A percentile compares a stretch with the other conserved stretches of the same genome.
Conservation (phyloP, 2,329 filamentous ascomycete species). For the Fusarium xylarioides region DNA sequence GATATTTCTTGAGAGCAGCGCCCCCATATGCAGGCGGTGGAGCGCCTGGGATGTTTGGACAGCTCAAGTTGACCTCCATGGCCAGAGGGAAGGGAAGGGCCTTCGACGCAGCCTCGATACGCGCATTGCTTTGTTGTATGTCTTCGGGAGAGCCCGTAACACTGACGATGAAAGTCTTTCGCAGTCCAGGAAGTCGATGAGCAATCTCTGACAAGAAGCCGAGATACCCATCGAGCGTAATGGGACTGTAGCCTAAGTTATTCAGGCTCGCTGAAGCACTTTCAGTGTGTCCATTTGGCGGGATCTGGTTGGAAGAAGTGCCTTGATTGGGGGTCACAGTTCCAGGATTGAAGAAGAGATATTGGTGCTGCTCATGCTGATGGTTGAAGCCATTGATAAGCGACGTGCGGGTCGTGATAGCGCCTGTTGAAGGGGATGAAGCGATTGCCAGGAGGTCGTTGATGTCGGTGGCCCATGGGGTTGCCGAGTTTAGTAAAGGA, state of each 20-base stretch:
- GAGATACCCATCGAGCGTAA: constrained; percentile 68
- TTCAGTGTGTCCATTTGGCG: constrained; percentile 35
- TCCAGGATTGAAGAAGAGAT: constrained; percentile 68
- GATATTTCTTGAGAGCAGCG: constrained; percentile 61
- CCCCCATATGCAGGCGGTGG: constrained; percentile 77
- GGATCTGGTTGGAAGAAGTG: constrained; percentile 26
- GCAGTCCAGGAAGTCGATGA: constrained; percentile 10
- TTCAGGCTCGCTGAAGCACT: constrained; percentile 64
- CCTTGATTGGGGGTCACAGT: constrained; percentile 37
- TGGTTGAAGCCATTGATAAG: constrained; percentile 72
- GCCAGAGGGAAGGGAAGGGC: constrained; percentile 62
- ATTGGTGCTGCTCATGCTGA: constrained; percentile 68
- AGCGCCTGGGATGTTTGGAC: constrained; percentile 75
- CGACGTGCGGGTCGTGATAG: constrained; percentile 78
- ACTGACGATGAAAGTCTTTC: constrained; percentile 74
- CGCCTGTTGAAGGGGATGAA: constrained; percentile 69
- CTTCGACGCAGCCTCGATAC: constrained; percentile 53
- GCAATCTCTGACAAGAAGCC: constrained; percentile 61
- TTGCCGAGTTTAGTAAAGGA: constrained; percentile 78
- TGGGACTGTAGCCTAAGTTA: constrained; percentile 77
- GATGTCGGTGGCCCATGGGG: constrained; percentile 76
- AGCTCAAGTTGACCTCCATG: constrained; percentile 81
- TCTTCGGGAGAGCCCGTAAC: constrained; percentile 72
- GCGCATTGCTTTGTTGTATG: constrained; percentile 63
- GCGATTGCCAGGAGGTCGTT: constrained; percentile 71